phyloP scores from a whole-genome alignment of 192 early-diverging fungal species.

The Anaeromyces robustus region DNA sequence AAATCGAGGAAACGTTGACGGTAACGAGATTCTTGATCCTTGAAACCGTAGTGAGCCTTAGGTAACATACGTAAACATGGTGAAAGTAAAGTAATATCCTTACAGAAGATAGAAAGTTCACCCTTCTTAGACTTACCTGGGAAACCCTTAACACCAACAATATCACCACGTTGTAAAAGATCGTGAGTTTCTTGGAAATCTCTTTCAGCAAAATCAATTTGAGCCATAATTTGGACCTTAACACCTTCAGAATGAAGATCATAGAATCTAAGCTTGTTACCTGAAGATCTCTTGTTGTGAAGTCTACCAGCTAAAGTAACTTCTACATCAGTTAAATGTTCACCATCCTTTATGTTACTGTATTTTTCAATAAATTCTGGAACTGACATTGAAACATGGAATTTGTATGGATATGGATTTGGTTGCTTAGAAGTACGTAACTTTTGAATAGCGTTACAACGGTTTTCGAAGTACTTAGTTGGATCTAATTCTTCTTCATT shows the following conservation, averaged over 20 bases:
- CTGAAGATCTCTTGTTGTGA: conserved; percentile 85
- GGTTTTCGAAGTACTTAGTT: conserved; percentile 87
- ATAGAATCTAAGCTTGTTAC: conserved; percentile 88
- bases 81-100: conserved; percentile 68
- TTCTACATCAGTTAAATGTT: conserved; percentile 43
- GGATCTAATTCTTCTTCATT: conserved; percentile 72
- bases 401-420: conserved; percentile 98
- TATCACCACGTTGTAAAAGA: conserved; percentile 79
- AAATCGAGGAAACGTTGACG: conserved; percentile 95
- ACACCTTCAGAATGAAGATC: conserved; percentile 84
- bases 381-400: conserved; percentile 72
- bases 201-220: conserved; percentile 45
- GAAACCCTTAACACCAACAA: conserved; percentile 81
- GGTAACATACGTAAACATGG: conserved; percentile 95
- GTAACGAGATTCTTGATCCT: conserved; percentile 92
- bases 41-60: conserved; percentile 87
- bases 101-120: conserved; percentile 89
- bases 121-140: conserved; percentile 87
- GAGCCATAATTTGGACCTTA: conserved; percentile 91
- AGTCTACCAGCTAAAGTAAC: conserved; percentile 81
- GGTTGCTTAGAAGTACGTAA: conserved; percentile 66
- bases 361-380: conserved; percentile 80
- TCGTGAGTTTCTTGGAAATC: conserved; percentile 70
- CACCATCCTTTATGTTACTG: conserved; percentile 44
- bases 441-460: conserved; percentile 66